Conservation (phyloP, 1,139 yeast species). For the Zygosaccharomyces sapae region DNA sequence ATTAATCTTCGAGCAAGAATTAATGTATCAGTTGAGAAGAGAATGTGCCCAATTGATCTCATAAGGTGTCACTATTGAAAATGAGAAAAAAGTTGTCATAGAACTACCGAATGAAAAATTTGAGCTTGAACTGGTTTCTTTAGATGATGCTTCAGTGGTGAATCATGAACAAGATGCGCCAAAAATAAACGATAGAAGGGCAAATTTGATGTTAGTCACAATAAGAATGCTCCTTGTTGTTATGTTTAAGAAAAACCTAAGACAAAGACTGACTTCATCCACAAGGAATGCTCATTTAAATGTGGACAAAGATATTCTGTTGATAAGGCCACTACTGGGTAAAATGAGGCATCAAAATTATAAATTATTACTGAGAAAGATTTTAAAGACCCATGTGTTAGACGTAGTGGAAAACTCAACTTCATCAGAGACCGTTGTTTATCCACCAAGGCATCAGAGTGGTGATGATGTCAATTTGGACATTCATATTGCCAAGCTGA, state of each 20-base stretch:
- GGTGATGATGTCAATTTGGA: constrained; percentile 9
- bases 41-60: constrained; percentile 75
- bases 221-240: constrained; percentile 43
- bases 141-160: constrained; percentile 43
- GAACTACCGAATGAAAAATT: constrained; percentile 64
- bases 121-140: constrained; percentile 62
- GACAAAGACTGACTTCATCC: constrained; percentile 19
- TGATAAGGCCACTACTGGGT: constrained; percentile 35
- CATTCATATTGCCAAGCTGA: constrained; percentile 24
- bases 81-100: constrained; percentile 58
- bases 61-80: constrained; percentile 64
- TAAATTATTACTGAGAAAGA: constrained; percentile 27
- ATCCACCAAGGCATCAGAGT: constrained; percentile 10
- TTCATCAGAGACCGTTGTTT: constrained; percentile 12
- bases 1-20: constrained; percentile 80
- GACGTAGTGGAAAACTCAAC: constrained; percentile 22
- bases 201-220: constrained; percentile 42
- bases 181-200: constrained; percentile 36
- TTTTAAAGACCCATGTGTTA: constrained; percentile 28
- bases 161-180: constrained; percentile 38
- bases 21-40: constrained; percentile 57
- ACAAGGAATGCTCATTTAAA: constrained; percentile 10
- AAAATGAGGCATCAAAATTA: constrained; percentile 34
- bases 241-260: constrained; percentile 45
- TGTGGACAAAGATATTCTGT: constrained; percentile 24